phyloP scores from a whole-genome alignment of 768 basidiomycete genomes.

The Wakefieldia striispora region DNA sequence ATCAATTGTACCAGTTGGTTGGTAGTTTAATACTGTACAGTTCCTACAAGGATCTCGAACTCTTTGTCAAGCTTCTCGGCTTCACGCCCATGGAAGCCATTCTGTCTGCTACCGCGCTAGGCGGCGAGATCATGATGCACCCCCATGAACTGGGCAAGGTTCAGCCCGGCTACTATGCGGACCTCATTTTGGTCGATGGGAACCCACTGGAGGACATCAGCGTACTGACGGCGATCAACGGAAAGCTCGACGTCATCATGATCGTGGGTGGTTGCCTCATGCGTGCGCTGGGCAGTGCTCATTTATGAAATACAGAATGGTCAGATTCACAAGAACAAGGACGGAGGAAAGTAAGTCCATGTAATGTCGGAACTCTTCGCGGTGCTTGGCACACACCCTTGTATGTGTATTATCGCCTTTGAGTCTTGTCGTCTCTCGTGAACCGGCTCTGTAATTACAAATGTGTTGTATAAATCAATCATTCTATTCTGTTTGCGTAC shows the following conservation, averaged over 20 bases:
- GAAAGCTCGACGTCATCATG: constrained; percentile 34
- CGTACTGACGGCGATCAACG: constrained; percentile 28
- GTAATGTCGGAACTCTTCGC: no score
- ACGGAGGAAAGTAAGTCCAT: neutral
- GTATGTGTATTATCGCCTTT: no score
- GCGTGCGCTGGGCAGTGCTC: neutral
- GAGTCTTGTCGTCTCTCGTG: no score
- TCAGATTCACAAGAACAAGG: constrained; percentile 21
- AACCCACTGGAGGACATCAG: constrained; percentile 36
- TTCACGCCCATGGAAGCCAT: constrained; percentile 39
- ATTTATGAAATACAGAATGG: constrained; percentile 20
- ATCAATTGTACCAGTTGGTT: neutral
- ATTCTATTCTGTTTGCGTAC: no score
- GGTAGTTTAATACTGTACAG: constrained; percentile 11
- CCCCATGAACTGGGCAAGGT: constrained; percentile 38
- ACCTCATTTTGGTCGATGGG: constrained; percentile 36
- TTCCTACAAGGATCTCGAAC: constrained; percentile 37
- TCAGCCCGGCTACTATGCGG: constrained; percentile 36
- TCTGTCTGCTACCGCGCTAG: constrained; percentile 33
- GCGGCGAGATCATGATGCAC: constrained; percentile 36
- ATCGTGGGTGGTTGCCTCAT: constrained; percentile 24
- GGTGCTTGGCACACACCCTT: no score
- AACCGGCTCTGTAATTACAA: no score
- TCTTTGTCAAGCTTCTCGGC: constrained; percentile 35
- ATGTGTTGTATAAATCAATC: no score